A percentile compares a stretch with the other conserved stretches of the same genome.
Conservation (phyloP, 2,329 filamentous ascomycete species). For the Bisporella sp. region DNA sequence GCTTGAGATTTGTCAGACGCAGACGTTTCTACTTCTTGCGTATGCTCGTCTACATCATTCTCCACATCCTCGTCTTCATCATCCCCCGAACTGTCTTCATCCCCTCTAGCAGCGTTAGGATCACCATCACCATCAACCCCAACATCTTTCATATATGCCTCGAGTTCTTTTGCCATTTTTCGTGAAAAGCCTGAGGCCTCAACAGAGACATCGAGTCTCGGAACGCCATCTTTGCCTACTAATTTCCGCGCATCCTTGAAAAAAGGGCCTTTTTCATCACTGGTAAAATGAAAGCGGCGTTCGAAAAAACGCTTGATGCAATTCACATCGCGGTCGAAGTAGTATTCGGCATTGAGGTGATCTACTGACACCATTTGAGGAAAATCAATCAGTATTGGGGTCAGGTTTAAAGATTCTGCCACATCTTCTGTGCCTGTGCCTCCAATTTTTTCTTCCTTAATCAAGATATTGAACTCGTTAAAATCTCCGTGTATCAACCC, state of each 20-base stretch:
- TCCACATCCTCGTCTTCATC: slow-evolving; percentile 27
- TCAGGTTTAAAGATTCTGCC: slow-evolving; percentile 45
- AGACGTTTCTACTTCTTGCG: slow-evolving; percentile 12
- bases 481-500: slow-evolving; percentile 97
- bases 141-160: slow-evolving; percentile 76
- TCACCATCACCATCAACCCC: slow-evolving; percentile 43
- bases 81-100: slow-evolving; percentile 33
- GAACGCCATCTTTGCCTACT: slow-evolving; percentile 56
- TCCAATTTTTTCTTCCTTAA: slow-evolving; percentile 61
- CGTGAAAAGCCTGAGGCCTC: slow-evolving; percentile 93
- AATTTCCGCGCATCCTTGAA: slow-evolving; percentile 78
- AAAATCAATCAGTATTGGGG: slow-evolving; percentile 91
- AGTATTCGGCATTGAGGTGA: slow-evolving; percentile 89
- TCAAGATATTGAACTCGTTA: slow-evolving; percentile 97
- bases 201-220: slow-evolving; percentile 76
- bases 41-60: slow-evolving; percentile 26
- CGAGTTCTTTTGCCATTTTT: slow-evolving; percentile 93
- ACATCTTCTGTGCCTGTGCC: slow-evolving; percentile 32
- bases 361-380: slow-evolving; percentile 97
- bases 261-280: slow-evolving; percentile 74
- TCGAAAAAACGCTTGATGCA: slow-evolving; percentile 95
- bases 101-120: slow-evolving; percentile 21
- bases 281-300: slow-evolving; percentile 79
- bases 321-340: slow-evolving; percentile 92
- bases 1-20: not conserved